Conservation (phyloP, 768 basidiomycete genomes). For the Psilocybe sp. region DNA sequence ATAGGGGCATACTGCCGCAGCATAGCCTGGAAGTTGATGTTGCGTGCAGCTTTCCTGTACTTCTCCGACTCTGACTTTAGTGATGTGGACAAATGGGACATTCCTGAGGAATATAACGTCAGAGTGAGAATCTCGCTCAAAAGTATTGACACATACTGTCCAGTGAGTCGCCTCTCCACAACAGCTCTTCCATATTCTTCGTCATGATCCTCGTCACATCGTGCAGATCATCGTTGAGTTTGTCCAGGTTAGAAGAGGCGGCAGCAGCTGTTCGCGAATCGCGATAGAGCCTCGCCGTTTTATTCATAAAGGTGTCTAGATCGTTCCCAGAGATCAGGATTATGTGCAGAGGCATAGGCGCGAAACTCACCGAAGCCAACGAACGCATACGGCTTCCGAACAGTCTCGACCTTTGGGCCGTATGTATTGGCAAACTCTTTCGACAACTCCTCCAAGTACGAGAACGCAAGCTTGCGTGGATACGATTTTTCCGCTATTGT, state of each 20-base stretch:
- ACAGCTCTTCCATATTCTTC: constrained; percentile 99
- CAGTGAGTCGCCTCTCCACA: constrained; percentile 97
- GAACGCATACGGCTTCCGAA: constrained; percentile 97
- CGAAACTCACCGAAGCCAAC: constrained; percentile 85
- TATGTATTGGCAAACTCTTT: constrained; percentile 95
- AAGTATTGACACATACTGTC: constrained; percentile 63
- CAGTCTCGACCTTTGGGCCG: constrained; percentile 88
- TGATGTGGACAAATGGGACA: constrained; percentile 95
- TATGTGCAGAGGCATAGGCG: background rate
- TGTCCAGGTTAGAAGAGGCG: constrained; percentile 71
- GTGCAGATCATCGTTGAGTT: constrained; percentile 92
- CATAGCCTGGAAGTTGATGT: constrained; percentile 93
- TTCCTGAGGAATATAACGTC: constrained; percentile 49
- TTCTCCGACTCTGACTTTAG: constrained; percentile 95
- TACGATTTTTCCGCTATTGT: constrained; percentile 97
- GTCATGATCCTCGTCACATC: constrained; percentile 99
- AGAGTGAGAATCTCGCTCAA: background rate
- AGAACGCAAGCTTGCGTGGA: constrained; percentile 95
- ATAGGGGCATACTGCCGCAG: constrained; percentile 94
- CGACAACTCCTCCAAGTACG: constrained; percentile 93
- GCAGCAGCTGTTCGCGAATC: constrained; percentile 87
- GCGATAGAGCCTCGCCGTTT: constrained; percentile 91
- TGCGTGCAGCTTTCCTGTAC: constrained; percentile 92
- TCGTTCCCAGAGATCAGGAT: constrained; percentile 2
- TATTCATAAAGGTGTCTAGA: constrained; percentile 97